phyloP scores from a whole-genome alignment of 1,284 basidiomycete species.

The Fomitopsis schrenkii region DNA sequence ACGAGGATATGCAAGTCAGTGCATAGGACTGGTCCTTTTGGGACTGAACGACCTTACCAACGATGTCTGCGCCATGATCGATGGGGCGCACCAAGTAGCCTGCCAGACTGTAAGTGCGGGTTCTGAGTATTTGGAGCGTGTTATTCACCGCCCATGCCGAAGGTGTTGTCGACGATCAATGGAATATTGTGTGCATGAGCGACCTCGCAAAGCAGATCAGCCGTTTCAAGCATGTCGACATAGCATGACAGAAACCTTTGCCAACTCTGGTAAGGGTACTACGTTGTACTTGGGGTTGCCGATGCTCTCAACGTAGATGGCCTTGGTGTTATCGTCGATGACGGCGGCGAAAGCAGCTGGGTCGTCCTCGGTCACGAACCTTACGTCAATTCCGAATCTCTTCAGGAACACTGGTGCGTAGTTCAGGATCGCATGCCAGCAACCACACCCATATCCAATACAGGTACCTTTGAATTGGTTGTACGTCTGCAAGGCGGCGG shows the following conservation, averaged over 20 bases:
- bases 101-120: conserved; percentile 15
- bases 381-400: conserved; percentile 74
- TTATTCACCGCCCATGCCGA: conserved; percentile 72
- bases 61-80: conserved; percentile 76
- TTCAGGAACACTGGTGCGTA: conserved; percentile 60
- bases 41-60: conserved; percentile 36
- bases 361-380: conserved; percentile 65
- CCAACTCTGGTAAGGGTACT: conserved; percentile 67
- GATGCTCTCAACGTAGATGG: conserved; percentile 80
- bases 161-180: conserved; percentile 88
- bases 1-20: not conserved
- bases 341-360: conserved; percentile 68
- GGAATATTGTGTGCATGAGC: conserved; percentile 78
- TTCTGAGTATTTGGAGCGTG: not conserved
- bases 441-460: not conserved
- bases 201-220: conserved; percentile 16
- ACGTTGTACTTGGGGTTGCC: conserved; percentile 84
- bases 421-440: not conserved
- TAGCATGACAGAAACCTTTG: conserved; percentile 46
- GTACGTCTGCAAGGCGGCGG: conserved; percentile 53
- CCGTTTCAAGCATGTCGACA: conserved; percentile 5
- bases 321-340: conserved; percentile 77
- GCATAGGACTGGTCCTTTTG: not conserved
- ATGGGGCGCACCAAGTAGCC: conserved; percentile 75
- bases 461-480: conserved; percentile 81